Conservation (phyloP, 306 rosid genomes). For the Nissolia schottii region DNA sequence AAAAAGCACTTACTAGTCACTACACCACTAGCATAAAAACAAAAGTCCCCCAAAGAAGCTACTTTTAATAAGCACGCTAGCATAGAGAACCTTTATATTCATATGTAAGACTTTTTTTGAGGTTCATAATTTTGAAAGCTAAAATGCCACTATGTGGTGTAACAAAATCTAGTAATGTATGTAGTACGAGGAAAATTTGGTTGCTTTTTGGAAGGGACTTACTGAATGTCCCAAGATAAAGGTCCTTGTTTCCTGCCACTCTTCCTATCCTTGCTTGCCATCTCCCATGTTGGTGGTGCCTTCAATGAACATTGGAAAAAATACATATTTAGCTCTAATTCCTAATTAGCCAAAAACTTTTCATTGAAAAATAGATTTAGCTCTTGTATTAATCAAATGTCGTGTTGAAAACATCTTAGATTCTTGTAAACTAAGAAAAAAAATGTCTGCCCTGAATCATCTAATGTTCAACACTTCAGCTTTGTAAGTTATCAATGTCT, state of each 20-base stretch:
- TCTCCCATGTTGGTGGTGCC: slow-evolving; percentile 96
- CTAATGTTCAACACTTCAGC: too few relatives aligned
- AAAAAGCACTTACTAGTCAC: slow-evolving; percentile 24
- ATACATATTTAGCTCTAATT: not conserved
- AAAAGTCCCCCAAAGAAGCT: not conserved
- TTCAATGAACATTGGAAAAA: slow-evolving; percentile 4
- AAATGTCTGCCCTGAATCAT: too few relatives aligned
- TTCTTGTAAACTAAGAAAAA: too few relatives aligned
- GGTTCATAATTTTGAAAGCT: not conserved
- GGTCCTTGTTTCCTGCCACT: slow-evolving; percentile 96
- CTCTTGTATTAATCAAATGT: too few relatives aligned
- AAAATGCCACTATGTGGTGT: not conserved
- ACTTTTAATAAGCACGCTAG: not conserved
- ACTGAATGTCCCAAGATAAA: slow-evolving; percentile 96
- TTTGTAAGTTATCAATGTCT: too few relatives aligned
- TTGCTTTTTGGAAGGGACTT: slow-evolving; percentile 23
- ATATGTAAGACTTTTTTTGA: not conserved
- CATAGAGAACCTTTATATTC: not conserved
- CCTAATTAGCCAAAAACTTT: not conserved
- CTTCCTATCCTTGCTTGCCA: slow-evolving; percentile 99
- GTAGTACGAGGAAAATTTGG: not conserved
- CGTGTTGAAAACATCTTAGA: too few relatives aligned
- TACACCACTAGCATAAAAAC: slow-evolving; percentile 16
- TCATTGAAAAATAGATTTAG: too few relatives aligned
- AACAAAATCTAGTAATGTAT: not conserved